Base-by-base conservation (phyloP, 2,329 filamentous ascomycete species). In the Beauveria scarabaeidicola region DNA sequence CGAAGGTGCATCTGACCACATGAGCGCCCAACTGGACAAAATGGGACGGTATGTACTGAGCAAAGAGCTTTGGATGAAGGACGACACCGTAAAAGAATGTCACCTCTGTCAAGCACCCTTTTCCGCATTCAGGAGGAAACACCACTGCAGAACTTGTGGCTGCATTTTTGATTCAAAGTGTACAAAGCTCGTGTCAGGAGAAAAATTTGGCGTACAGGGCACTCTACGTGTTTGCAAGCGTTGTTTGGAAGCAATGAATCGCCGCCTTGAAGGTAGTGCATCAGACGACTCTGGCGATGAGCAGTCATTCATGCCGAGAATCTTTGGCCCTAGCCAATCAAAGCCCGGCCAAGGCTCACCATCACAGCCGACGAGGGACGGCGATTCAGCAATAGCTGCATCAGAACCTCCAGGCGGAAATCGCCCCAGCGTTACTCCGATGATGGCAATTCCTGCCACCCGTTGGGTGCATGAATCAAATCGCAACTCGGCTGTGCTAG, bases 41-140 rank as follows among this genome's bases (percentile, higher is more conserved):
- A 88, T 96, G 78, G 85, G 88, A 63, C 89, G 90, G 67, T 91
- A 93, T 68, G 87, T 99, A 8, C 76, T 97, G 50, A 96, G 90
- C 70, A 94, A 92, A 68, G 92, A 97, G 66, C 97, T 96, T 67
- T 97, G 93, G 94, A 99, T 99, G 94, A 90, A 91, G 61, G 94
- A 99, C 70, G 94, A 97, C 69, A 97, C 95, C 63, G 95, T 93
- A 61, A 97, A 96, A 70, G 93, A 97, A 67, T 99, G 94, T 69
- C 99, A 97, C 70, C 84, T 90, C 48, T 99, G 94, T 68, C 90
- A 90, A 48, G 88, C 90, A 61, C 83, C 89, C 2, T 99, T 99
- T 69, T 91, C 91, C 0, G 94, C 93, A 1, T 97, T 97, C 70
- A 84, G 94, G 61, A 85, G 94, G 64, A 99, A 99, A 70, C 94